These are phyloP conservation scores for Rhizopus stolonifer DNA, from an alignment of 371 early-diverging fungal genomes.

Conservation along the genomic window DNA sequence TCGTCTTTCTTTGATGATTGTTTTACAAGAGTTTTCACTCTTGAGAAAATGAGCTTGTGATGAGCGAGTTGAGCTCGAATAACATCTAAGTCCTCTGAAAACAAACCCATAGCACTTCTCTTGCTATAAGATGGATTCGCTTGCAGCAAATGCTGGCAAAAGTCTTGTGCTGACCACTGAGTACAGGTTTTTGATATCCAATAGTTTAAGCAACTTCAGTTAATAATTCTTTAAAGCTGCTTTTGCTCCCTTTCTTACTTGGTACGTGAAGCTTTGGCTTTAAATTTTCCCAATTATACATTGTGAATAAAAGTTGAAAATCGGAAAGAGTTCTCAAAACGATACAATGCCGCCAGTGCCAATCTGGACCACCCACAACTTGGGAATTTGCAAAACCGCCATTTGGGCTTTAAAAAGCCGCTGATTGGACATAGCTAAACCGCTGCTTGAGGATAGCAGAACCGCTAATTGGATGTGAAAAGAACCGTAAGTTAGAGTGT, in stretches of 20 bases:
- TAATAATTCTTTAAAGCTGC: constrained; percentile 4
- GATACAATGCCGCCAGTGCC: neutral
- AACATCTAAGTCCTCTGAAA: constrained; percentile 3
- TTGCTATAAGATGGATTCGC: constrained; percentile 4
- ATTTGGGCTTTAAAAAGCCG: constrained; percentile 1
- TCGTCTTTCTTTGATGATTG: constrained; percentile 6
- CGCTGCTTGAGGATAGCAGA: constrained; percentile 10
- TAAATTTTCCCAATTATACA: constrained; percentile 2
- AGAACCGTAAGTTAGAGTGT: constrained; percentile 2
- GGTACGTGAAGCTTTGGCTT: constrained; percentile 2
- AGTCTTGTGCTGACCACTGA: constrained; percentile 6
- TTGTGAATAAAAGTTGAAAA: constrained; percentile 1
- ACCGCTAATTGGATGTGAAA: neutral
- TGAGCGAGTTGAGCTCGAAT: constrained; percentile 4
- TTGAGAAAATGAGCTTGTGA: constrained; percentile 7
- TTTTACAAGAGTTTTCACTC: constrained; percentile 7
- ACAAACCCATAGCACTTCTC: constrained; percentile 4
- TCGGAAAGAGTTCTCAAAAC: constrained; percentile 2
- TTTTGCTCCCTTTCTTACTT: constrained; percentile 5
- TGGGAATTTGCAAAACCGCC: constrained; percentile 7
- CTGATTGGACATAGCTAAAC: constrained; percentile 1
- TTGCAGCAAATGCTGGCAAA: neutral
- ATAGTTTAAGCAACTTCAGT: constrained; percentile 4
- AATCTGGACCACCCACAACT: constrained; percentile 3
- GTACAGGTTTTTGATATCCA: constrained; percentile 4